Evolutionary conservation across 2,329 filamentous ascomycete species (phyloP).

Genomic region (Alternaria panax): DNA sequence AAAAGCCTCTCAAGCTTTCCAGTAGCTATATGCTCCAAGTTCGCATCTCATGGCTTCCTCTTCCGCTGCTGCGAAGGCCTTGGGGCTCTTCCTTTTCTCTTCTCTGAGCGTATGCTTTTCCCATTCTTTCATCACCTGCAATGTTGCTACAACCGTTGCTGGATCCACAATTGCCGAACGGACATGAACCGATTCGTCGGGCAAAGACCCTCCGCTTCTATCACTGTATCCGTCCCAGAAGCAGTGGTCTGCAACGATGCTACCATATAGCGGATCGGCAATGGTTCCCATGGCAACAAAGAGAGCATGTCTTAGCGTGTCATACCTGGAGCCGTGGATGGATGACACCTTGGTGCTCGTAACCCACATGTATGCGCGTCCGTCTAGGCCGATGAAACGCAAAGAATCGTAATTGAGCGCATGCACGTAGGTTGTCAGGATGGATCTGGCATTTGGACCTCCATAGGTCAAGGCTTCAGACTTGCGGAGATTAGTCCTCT

Average conservation of each 20-base stretch:
- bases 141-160: constrained; percentile 38
- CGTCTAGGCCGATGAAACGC: constrained; percentile 40
- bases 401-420: constrained; percentile 43
- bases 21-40: constrained; percentile 38
- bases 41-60: constrained; percentile 29
- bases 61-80: constrained; percentile 31
- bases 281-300: constrained; percentile 31
- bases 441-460: constrained; percentile 13
- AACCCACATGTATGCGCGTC: constrained; percentile 41
- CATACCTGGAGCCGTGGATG: constrained; percentile 35
- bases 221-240: constrained; percentile 44
- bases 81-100: constrained; percentile 28
- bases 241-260: constrained; percentile 46
- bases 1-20: constrained; percentile 22
- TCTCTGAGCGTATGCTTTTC: constrained; percentile 34
- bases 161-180: constrained; percentile 33
- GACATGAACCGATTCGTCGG: constrained; percentile 42
- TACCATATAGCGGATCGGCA: constrained; percentile 42
- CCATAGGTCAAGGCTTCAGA: constrained; percentile 32
- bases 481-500: constrained; percentile 32
- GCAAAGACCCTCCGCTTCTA: constrained; percentile 26
- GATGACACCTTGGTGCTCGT: constrained; percentile 36
- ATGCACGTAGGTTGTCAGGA: constrained; percentile 43
- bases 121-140: constrained; percentile 48
- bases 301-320: constrained; percentile 42